Evolutionary conservation across 2,329 filamentous ascomycete species (phyloP).

Genomic region (Cryphonectria nitschkei): DNA sequence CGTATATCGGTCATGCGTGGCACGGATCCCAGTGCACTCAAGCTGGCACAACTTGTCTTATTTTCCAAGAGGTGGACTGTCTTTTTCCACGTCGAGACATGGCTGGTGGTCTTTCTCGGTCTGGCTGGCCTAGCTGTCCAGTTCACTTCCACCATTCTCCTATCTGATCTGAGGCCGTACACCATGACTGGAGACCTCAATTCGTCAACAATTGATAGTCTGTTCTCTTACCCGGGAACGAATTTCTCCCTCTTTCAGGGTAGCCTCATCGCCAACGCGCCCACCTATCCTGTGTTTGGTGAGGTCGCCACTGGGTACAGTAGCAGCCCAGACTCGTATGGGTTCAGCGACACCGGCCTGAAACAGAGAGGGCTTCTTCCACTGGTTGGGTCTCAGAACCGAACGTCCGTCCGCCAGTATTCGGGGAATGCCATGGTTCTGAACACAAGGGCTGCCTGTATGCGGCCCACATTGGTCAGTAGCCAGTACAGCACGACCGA

Average conservation of each 20-base stretch:
- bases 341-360: conserved; percentile 17
- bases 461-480: neutral
- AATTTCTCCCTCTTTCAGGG: neutral
- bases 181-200: conserved; percentile 1
- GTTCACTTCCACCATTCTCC: conserved; percentile 13
- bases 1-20: conserved; percentile 14
- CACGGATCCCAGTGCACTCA: neutral
- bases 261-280: neutral
- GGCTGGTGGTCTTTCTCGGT: conserved; percentile 1
- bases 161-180: conserved; percentile 7
- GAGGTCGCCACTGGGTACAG: neutral
- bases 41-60: neutral
- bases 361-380: conserved; percentile 15
- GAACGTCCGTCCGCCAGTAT: conserved; percentile 14
- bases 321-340: neutral
- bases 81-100: conserved; percentile 1
- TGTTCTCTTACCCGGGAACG: neutral
- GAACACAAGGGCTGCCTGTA: conserved; percentile 18
- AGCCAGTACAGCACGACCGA: neutral
- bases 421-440: conserved; percentile 2
- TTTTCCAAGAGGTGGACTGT: conserved; percentile 6
- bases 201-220: neutral
- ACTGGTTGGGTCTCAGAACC: neutral
- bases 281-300: conserved; percentile 6
- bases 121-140: conserved; percentile 1